Percentiles rank a stretch among this genome's conserved stretches.
phyloP scores from a whole-genome alignment of 2,329 filamentous ascomycete genomes.

The Penicillium sp. region DNA sequence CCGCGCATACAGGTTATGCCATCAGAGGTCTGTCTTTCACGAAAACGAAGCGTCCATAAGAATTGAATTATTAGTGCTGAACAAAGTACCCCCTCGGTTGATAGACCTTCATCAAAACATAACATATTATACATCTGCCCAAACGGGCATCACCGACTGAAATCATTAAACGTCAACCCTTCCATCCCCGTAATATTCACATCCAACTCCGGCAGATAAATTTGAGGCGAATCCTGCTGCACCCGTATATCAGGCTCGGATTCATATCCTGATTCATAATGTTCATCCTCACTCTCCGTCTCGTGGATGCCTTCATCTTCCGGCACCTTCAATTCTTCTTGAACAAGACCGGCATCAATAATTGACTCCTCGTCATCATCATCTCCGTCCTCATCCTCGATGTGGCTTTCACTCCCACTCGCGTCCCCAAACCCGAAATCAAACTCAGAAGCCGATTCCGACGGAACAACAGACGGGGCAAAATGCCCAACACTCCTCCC shows the following conservation, averaged over 20 bases:
- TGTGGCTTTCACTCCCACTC: conserved; percentile 19
- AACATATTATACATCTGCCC: neutral
- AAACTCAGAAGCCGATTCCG: conserved; percentile 22
- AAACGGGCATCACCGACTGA: neutral
- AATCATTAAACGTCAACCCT: conserved; percentile 11
- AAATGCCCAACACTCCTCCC: neutral
- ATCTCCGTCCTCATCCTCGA: neutral
- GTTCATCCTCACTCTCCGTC: neutral
- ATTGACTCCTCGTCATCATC: neutral
- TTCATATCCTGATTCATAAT: neutral
- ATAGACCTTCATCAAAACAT: neutral
- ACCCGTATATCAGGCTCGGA: conserved; percentile 4
- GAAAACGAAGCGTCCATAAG: conserved; percentile 7
- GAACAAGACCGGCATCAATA: neutral
- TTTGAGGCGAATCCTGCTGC: conserved; percentile 17
- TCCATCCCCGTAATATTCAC: conserved; percentile 19
- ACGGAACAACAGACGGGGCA: neutral
- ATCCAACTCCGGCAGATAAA: conserved; percentile 20
- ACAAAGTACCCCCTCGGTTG: neutral
- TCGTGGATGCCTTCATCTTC: neutral
- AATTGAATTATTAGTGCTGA: conserved; percentile 8
- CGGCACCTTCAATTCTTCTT: neutral
- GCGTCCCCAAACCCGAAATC: conserved; percentile 24
- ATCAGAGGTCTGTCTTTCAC: conserved; percentile 10
- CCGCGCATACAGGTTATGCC: conserved; percentile 7